Base-by-base conservation (phyloP, 2,329 filamentous ascomycete genomes). In the Talaromyces sp. region DNA sequence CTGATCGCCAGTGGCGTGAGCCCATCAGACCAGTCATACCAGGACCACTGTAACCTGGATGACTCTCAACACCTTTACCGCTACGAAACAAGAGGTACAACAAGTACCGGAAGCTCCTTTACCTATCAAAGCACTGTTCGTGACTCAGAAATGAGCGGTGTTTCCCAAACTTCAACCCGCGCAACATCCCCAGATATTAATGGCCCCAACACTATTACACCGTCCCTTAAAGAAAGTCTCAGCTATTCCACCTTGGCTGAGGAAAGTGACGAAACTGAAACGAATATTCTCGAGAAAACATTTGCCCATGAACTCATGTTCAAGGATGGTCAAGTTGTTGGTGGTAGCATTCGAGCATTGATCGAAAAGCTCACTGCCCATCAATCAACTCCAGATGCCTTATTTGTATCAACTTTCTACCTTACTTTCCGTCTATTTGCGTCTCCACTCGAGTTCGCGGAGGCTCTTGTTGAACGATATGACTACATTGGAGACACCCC, bases 371-470 rank as follows among this genome's bases (percentile, higher is more conserved):
- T 99, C 48, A 97, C 94, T 0, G 91, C 90, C 0, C 92, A 96
- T 71, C 91, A 97, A 72, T 90, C 91, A 0, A 96, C 93, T 0
- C 94, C 94, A 0, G 93, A 97, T 71, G 86, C 90, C 19, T 85
- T 90, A 69, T 97, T 97, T 67, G 91, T 96, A 48, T 92, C 91
- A 2, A 91, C 94, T 0, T 97, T 99, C 71, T 97, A 95, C 72
- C 86, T 97, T 29, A 99, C 94, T 0, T 99, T 99, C 78, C 86
- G 94, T 57, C 85, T 96, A 11, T 99, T 99, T 71, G 92, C 91
- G 64, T 89, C 89, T 0, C 92, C 94, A 0, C 72, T 83, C 7
- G 86, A 90, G 62, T 85, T 99, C 63, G 89, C 92, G 0, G 85
- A 91, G 70, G 85, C 88, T 3, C 81, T 99, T n/a, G 88, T 95